phyloP scores from a whole-genome alignment of 768 basidiomycete species.

The Suillus hirtellus region DNA sequence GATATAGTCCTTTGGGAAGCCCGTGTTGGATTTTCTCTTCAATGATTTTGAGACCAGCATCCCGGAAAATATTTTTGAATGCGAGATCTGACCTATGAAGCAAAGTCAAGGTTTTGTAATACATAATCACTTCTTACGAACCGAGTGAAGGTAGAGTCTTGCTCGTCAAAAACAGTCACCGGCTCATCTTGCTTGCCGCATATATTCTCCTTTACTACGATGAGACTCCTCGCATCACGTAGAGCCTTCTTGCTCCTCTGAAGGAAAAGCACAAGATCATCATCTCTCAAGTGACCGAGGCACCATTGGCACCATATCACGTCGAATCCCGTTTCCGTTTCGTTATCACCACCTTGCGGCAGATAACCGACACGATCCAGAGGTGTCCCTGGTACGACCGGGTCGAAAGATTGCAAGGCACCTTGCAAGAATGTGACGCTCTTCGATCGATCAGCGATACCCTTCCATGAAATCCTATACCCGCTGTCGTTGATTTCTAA shows the following conservation, averaged over 20 bases:
- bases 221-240: slow-evolving; percentile 46
- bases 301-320: slow-evolving; percentile 98
- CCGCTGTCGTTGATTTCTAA: slow-evolving; percentile 36
- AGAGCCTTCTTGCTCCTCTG: slow-evolving; percentile 61
- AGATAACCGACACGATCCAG: slow-evolving; percentile 69
- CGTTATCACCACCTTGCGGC: slow-evolving; percentile 50
- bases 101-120: slow-evolving; percentile 6
- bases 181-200: slow-evolving; percentile 65
- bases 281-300: slow-evolving; percentile 79
- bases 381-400: slow-evolving; percentile 45
- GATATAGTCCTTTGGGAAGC: slow-evolving; percentile 77
- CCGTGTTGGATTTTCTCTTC: slow-evolving; percentile 80
- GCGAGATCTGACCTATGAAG: slow-evolving; percentile 71
- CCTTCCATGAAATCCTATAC: slow-evolving; percentile 54
- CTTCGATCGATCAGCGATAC: slow-evolving; percentile 60
- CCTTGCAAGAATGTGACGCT: slow-evolving; percentile 80
- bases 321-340: slow-evolving; percentile 70
- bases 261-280: slow-evolving; percentile 78
- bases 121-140: slow-evolving; percentile 26
- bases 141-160: slow-evolving; percentile 92
- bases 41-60: slow-evolving; percentile 72
- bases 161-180: slow-evolving; percentile 68
- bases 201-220: slow-evolving; percentile 92
- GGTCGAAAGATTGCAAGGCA: slow-evolving; percentile 82
- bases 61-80: slow-evolving; percentile 75